Conservation (phyloP, 1,284 basidiomycete genomes). For the Boletus smithii region DNA sequence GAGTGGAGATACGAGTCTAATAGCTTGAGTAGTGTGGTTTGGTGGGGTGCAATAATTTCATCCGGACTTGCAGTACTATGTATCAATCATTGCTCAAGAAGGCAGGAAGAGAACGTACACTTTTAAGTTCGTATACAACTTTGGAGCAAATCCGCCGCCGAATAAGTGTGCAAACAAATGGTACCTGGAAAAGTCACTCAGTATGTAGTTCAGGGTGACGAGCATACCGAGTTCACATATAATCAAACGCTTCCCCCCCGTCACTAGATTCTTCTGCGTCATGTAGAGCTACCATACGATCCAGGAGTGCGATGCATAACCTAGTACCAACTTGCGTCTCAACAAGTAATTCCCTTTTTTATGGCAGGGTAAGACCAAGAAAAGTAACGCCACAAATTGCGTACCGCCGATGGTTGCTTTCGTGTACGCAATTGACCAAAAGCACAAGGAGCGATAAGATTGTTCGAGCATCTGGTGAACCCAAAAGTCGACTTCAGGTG, state of each 20-base stretch:
- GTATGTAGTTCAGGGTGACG: constrained; percentile 1
- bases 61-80: constrained; percentile 43
- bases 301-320: constrained; percentile 59
- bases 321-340: constrained; percentile 54
- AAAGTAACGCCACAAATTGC: constrained; percentile 29
- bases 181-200: constrained; percentile 41
- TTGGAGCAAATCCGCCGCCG: constrained; percentile 47
- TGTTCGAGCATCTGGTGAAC: constrained; percentile 61
- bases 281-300: constrained; percentile 63
- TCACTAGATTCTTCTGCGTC: constrained; percentile 61
- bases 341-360: constrained; percentile 47
- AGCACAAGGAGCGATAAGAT: constrained; percentile 66
- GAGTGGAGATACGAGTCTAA: constrained; percentile 77
- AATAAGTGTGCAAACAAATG: constrained; percentile 53
- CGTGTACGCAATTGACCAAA: constrained; percentile 67
- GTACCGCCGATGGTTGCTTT: constrained; percentile 53
- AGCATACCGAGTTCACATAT: constrained; percentile 51
- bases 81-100: constrained; percentile 8
- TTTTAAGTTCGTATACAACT: constrained; percentile 48
- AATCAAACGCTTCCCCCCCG: constrained; percentile 65
- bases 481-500: constrained; percentile 62
- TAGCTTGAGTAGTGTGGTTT: constrained; percentile 81
- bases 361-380: constrained; percentile 22
- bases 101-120: constrained; percentile 40
- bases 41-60: constrained; percentile 78